Base-by-base conservation (phyloP, 2,329 filamentous ascomycete genomes). In the Sclerotinia trifoliorum region DNA sequence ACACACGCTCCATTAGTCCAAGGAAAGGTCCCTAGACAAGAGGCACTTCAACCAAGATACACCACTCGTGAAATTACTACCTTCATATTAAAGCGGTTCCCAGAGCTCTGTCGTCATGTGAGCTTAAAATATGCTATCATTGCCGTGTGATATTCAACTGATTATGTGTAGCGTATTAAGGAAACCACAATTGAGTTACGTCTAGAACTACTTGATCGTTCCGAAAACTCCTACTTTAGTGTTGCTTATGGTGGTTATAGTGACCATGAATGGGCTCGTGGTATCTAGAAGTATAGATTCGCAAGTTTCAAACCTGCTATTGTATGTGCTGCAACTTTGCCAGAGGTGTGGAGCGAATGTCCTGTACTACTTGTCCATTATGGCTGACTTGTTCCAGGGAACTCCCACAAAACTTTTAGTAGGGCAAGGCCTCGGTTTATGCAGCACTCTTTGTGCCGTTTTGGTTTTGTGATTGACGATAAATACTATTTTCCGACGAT, bases 201-300 rank as follows among this genome's bases (percentile, higher is more conserved):
- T 11, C 48, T 68, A 11, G 44, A 52, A 21, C 54, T 68, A 10
- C 67, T 68, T 11, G 67, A 68, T 29, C 57, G 49, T 21, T 60
- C 49, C 21, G 63, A 66, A 7, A 68, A 68, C 19, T 56, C 57
- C 19, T 68, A 58, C 51, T 68, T 68, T 46, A 54, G 55, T 24
- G 39, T 68, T 24, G 61, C 54, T 8, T 68, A 68, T 60, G 67
- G 67, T 46, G 67, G 46, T 26, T 68, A 68, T 15, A 46, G 17
- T 17, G 55, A 60, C 39, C 56, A 51, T 49, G 67, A 68, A 32
- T 68, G 67, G 67, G 67, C 44, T n/a, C 49, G 61, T 19, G 63
- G 48, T 24, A 68, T 68, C 32, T 68, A 48, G 35, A 26, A 55
- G 26, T 32, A 0, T 13, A 17, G 19, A n/a, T 48, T 13, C 21